Percentiles rank a stretch among this genome's conserved stretches.
Conservation (phyloP, 306 rosid genomes). For the Mimosa pudica region DNA sequence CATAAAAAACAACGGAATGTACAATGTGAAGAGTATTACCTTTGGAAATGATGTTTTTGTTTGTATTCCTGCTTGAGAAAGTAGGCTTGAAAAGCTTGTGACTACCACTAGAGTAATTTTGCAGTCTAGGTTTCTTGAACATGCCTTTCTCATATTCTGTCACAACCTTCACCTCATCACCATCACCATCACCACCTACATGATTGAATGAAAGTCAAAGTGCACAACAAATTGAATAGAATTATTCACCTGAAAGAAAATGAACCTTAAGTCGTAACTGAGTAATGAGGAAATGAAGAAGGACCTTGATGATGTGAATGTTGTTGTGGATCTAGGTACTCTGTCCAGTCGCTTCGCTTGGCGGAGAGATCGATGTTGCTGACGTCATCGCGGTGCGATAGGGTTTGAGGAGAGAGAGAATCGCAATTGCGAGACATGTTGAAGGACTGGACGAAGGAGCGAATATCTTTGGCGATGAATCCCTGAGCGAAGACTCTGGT, state of each 20-base stretch:
- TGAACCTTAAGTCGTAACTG: background rate
- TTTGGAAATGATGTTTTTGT: slow-evolving; percentile 27
- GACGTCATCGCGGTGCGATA: background rate
- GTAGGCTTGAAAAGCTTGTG: slow-evolving; percentile 35
- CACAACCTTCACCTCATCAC: slow-evolving; percentile 51
- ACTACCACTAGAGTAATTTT: slow-evolving; percentile 33
- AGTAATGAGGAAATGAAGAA: background rate
- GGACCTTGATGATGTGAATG: slow-evolving; percentile 29
- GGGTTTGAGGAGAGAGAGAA: slow-evolving; percentile 34
- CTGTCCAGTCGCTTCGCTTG: slow-evolving; percentile 62
- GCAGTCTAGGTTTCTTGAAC: slow-evolving; percentile 51
- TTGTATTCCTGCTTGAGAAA: slow-evolving; percentile 39
- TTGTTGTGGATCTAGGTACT: slow-evolving; percentile 58
- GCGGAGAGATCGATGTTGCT: background rate
- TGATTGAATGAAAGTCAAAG: slow-evolving; percentile 10
- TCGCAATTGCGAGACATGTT: slow-evolving; percentile 64
- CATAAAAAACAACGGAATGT: no score
- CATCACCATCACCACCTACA: slow-evolving; percentile 47
- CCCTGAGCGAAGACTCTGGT: slow-evolving; percentile 79
- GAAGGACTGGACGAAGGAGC: slow-evolving; percentile 77
- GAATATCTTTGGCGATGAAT: slow-evolving; percentile 68
- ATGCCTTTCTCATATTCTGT: slow-evolving; percentile 57
- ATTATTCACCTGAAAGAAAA: background rate
- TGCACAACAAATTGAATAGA: background rate
- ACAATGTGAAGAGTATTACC: slow-evolving; percentile 13